Conservation (phyloP, 1,284 basidiomycete species). For the Trametes pubescens region DNA sequence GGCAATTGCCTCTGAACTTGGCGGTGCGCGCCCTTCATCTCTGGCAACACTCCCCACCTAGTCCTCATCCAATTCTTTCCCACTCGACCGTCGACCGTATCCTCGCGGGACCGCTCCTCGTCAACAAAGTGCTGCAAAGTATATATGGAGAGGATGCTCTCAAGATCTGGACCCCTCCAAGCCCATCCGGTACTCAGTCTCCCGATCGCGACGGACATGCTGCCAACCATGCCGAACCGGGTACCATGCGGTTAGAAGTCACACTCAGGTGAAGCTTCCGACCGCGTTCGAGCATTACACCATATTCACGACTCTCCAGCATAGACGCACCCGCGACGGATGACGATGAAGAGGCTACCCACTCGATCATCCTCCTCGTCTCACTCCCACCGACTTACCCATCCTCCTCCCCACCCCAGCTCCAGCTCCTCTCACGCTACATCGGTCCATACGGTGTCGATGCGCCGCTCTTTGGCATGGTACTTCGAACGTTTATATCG, state of each 20-base stretch:
- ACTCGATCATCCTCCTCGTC: conserved; percentile 67
- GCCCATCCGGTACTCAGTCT: conserved; percentile 16
- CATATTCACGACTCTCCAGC: neutral
- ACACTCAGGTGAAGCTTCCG: conserved; percentile 51
- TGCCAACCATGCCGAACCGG: conserved; percentile 28
- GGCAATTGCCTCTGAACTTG: conserved; percentile 69
- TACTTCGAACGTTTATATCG: conserved; percentile 87
- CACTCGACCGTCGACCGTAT: conserved; percentile 6
- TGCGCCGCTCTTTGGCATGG: conserved; percentile 74
- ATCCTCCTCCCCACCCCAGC: conserved; percentile 72
- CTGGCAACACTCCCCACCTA: conserved; percentile 33
- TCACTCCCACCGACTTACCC: conserved; percentile 82
- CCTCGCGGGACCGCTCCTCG: neutral
- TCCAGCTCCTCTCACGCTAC: conserved; percentile 88
- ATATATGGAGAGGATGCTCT: conserved; percentile 83
- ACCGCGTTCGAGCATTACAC: neutral
- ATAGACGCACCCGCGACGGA: conserved; percentile 24
- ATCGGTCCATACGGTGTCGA: conserved; percentile 84
- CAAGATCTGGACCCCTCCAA: conserved; percentile 56
- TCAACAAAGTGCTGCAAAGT: conserved; percentile 70
- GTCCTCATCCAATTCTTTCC: conserved; percentile 31
- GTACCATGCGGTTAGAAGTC: conserved; percentile 72
- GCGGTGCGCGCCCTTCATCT: conserved; percentile 55
- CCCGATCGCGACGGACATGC: conserved; percentile 32
- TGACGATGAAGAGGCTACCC: conserved; percentile 9